phyloP scores from a whole-genome alignment of 257 asterid species.

The Lithospermum erythrorhizon region DNA sequence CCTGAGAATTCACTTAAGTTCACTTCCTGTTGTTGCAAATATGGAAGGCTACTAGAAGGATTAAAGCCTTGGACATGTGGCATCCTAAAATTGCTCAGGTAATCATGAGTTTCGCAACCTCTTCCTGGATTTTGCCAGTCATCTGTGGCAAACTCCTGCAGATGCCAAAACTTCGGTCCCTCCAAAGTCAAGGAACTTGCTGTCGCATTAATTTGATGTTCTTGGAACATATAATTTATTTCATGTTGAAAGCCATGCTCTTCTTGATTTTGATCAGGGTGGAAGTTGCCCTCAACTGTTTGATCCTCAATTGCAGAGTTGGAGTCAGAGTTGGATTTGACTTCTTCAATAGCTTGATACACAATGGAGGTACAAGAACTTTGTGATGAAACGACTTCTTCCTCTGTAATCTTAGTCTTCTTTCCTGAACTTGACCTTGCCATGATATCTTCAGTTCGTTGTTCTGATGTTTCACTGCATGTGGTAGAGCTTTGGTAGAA shows the following conservation, averaged over 20 bases:
- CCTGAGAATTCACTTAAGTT: conserved; percentile 21
- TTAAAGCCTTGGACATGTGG: conserved; percentile 13
- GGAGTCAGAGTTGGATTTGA: conserved; percentile 26
- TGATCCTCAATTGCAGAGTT: conserved; percentile 62
- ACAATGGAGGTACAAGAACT: conserved; percentile 57
- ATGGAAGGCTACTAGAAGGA: conserved; percentile 22
- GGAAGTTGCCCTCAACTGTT: conserved; percentile 28
- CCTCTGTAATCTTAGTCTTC: conserved; percentile 28
- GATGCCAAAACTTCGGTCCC: conserved; percentile 20
- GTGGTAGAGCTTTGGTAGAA: conserved; percentile 31
- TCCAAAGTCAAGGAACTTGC: conserved; percentile 20
- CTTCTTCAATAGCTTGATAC: conserved; percentile 45
- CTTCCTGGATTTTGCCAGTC: conserved; percentile 15
- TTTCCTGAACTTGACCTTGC: conserved; percentile 16
- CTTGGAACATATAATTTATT: conserved; percentile 25
- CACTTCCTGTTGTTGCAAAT: conserved; percentile 33
- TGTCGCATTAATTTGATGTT: conserved; percentile 18
- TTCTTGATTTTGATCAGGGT: conserved; percentile 17
- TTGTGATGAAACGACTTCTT: conserved; percentile 68
- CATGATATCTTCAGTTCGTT: conserved; percentile 19
- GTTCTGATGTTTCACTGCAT: conserved; percentile 25
- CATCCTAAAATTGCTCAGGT: conserved; percentile 21
- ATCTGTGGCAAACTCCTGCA: conserved; percentile 23
- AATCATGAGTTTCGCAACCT: conserved; percentile 14
- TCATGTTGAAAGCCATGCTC: conserved; percentile 24